Evolutionary conservation across 140 eudicot genomes (phyloP).

Genomic region (Bidens hawaiensis): DNA sequence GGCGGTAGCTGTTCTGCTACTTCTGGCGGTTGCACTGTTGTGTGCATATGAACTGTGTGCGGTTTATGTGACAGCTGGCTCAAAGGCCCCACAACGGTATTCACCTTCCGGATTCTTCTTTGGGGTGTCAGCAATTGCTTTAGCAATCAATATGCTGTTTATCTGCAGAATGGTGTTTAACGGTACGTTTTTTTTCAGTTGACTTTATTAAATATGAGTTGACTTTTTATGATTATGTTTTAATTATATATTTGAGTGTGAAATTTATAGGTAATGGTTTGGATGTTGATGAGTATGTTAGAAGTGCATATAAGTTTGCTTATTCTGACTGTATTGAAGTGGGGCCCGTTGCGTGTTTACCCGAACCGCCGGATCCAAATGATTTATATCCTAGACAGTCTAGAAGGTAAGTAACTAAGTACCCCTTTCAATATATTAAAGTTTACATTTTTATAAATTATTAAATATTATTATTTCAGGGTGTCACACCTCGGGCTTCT

Average conservation of each 20-base stretch:
- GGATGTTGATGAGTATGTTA: conserved; percentile 93
- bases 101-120: conserved; percentile 98
- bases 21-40: conserved; percentile 83
- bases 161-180: conserved; percentile 95
- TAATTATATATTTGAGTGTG: not conserved
- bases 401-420: conserved; percentile 87
- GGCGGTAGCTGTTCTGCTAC: conserved; percentile 97
- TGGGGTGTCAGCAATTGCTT: conserved; percentile 96
- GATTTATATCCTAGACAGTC: conserved; percentile 94
- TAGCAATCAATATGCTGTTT: conserved; percentile 97
- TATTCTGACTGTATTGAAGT: conserved; percentile 94
- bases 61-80: conserved; percentile 92
- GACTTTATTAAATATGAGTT: not conserved
- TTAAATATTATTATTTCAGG: conserved; percentile 35
- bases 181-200: conserved; percentile 43
- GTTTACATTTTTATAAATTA: not conserved
- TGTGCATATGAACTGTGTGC: conserved; percentile 96
- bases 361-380: conserved; percentile 94
- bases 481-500: conserved; percentile 90
- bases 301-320: conserved; percentile 91
- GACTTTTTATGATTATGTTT: not conserved
- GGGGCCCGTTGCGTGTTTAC: conserved; percentile 92
- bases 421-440: too few species aligned
- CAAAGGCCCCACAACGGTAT: conserved; percentile 80
- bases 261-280: conserved; percentile 77